A percentile compares a stretch with the other conserved stretches of the same genome.
phyloP scores from a whole-genome alignment of 305 asterid species.

The Solanum hybrid region DNA sequence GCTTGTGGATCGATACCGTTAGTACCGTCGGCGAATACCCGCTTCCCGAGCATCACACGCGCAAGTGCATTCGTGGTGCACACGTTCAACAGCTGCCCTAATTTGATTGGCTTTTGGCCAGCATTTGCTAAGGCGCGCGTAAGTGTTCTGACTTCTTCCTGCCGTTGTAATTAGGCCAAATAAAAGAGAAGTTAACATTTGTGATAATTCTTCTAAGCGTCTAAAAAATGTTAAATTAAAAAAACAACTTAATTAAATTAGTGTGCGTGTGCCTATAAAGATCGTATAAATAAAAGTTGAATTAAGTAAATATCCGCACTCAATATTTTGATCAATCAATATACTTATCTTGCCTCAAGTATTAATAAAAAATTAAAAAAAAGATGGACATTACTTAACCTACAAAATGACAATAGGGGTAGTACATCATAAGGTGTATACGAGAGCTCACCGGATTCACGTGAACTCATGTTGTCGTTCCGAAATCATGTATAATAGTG shows the following conservation, averaged over 20 bases:
- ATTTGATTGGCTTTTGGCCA: slow-evolving; percentile 21
- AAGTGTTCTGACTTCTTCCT: slow-evolving; percentile 62
- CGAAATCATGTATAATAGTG: too few relatives aligned
- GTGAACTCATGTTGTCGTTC: background rate
- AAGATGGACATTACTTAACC: background rate
- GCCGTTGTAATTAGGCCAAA: background rate
- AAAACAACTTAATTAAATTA: background rate
- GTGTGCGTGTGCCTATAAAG: background rate
- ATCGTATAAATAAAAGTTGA: background rate
- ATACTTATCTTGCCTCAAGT: background rate
- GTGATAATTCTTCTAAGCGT: background rate
- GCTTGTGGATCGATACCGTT: slow-evolving; percentile 52
- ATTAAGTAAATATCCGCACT: background rate
- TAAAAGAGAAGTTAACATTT: background rate
- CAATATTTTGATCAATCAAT: background rate
- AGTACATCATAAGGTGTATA: background rate
- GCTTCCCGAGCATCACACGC: slow-evolving; percentile 56
- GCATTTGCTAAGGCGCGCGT: slow-evolving; percentile 36
- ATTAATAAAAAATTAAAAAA: background rate
- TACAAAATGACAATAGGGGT: background rate
- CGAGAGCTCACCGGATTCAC: fast-evolving
- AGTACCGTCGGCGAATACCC: slow-evolving; percentile 43
- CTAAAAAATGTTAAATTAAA: too few relatives aligned
- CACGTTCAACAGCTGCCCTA: slow-evolving; percentile 48
- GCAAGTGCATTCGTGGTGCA: slow-evolving; percentile 67